Percentiles rank a stretch among this genome's conserved stretches.
Conservation (phyloP, 1,139 yeast genomes). For the Suhomyces kunorum region DNA sequence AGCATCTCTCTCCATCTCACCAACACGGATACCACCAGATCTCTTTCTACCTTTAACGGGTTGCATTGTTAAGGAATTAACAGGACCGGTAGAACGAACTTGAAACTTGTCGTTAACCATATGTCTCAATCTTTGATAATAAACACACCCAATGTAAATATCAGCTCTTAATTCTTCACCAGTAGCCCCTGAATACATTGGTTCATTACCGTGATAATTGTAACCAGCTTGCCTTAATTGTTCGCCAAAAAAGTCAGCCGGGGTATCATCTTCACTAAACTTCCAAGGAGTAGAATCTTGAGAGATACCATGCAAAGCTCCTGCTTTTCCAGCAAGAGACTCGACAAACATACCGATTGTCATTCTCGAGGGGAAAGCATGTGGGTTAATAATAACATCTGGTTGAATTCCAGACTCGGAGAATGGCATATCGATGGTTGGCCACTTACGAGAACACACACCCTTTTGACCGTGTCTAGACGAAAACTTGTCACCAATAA, state of each 20-base stretch:
- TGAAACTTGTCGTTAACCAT: slow-evolving; percentile 99
- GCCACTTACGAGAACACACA: slow-evolving; percentile 99
- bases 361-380: slow-evolving; percentile 99
- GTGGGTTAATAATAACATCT: slow-evolving; percentile 96
- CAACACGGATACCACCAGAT: slow-evolving; percentile 99
- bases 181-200: slow-evolving; percentile 98
- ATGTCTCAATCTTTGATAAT: slow-evolving; percentile 97
- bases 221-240: slow-evolving; percentile 86
- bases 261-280: slow-evolving; percentile 88
- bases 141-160: slow-evolving; percentile 94
- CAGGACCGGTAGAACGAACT: slow-evolving; percentile 98
- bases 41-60: slow-evolving; percentile 99
- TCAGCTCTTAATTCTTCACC: slow-evolving; percentile 97
- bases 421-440: slow-evolving; percentile 95
- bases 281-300: slow-evolving; percentile 98
- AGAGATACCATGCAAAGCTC: slow-evolving; percentile 96
- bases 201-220: slow-evolving; percentile 98
- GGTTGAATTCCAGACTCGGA: slow-evolving; percentile 96
- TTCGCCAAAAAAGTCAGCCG: slow-evolving; percentile 96
- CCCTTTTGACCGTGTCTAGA: slow-evolving; percentile 99
- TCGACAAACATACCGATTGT: slow-evolving; percentile 99
- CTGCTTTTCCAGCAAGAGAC: slow-evolving; percentile 96
- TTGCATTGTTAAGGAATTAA: slow-evolving; percentile 95
- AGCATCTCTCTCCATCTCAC: slow-evolving; percentile 99
- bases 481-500: slow-evolving; percentile 97